These are phyloP conservation scores for Aschersonia sp. DNA, from an alignment of 2,329 filamentous ascomycete genomes.

Conservation along the genomic window DNA sequence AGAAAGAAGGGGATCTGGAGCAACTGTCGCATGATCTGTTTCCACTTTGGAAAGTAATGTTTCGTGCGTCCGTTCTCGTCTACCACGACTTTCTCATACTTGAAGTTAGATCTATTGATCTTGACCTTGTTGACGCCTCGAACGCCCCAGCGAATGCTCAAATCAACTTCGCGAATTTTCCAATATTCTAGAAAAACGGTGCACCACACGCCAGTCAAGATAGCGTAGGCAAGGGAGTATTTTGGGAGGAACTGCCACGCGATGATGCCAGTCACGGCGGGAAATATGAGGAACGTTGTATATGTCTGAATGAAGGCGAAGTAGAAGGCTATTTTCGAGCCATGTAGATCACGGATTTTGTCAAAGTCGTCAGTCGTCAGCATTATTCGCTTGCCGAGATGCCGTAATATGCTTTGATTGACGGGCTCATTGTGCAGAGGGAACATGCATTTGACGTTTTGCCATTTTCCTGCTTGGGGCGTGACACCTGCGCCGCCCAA, in stretches of 20 bases:
- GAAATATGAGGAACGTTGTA: conserved; percentile 55
- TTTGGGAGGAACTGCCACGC: conserved; percentile 55
- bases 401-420: conserved; percentile 42
- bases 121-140: conserved; percentile 54
- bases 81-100: conserved; percentile 43
- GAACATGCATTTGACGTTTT: conserved; percentile 45
- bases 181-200: conserved; percentile 66
- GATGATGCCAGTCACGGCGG: conserved; percentile 51
- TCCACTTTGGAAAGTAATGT: conserved; percentile 48
- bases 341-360: conserved; percentile 45
- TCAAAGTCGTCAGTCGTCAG: conserved; percentile 38
- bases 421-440: conserved; percentile 44
- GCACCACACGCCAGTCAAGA: conserved; percentile 54
- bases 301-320: conserved; percentile 74
- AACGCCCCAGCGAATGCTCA: conserved; percentile 60
- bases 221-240: conserved; percentile 56
- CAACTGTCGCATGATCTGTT: conserved; percentile 50
- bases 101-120: conserved; percentile 48
- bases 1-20: conserved; percentile 56
- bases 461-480: conserved; percentile 41
- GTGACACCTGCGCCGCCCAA: conserved; percentile 50
- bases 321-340: conserved; percentile 56
- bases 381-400: conserved; percentile 38
- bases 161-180: conserved; percentile 61
- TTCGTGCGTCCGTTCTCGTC: conserved; percentile 50